Percentiles rank a stretch among this genome's conserved stretches.
Conservation (phyloP, 768 basidiomycete species). For the Psilocybe subaeruginosa region DNA sequence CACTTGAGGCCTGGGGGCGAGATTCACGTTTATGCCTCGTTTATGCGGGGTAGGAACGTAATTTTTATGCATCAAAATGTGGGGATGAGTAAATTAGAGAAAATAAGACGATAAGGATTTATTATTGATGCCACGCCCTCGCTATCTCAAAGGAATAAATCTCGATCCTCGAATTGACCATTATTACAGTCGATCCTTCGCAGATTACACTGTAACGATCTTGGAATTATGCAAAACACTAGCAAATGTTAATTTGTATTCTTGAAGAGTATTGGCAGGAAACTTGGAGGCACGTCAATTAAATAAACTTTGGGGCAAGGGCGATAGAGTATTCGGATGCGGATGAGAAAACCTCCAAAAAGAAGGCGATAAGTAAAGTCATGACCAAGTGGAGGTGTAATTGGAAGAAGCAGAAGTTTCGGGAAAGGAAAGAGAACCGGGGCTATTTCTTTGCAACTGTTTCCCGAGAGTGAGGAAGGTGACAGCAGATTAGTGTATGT, state of each 20-base stretch:
- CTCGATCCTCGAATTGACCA: neutral
- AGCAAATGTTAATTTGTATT: neutral
- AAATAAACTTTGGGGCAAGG: neutral
- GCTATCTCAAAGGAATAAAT: neutral
- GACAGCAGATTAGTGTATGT: neutral
- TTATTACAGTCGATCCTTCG: too few relatives aligned
- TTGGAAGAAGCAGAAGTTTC: neutral
- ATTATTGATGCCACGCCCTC: neutral
- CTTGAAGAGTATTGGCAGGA: neutral
- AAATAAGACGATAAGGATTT: neutral
- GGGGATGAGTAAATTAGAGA: conserved; percentile 8
- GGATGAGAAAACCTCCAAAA: neutral
- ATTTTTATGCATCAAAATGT: conserved; percentile 10
- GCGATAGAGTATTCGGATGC: neutral
- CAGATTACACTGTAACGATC: too few relatives aligned
- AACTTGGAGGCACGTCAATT: neutral
- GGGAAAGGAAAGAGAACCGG: neutral
- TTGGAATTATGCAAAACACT: neutral
- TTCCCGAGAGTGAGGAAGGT: neutral
- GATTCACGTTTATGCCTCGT: neutral
- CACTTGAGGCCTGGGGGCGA: neutral
- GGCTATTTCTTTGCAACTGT: neutral
- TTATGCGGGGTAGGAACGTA: conserved; percentile 15
- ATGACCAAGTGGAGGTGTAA: neutral
- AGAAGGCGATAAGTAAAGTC: neutral